Evolutionary conservation across 2,329 filamentous ascomycete species (phyloP).

Genomic region (Neophaeococcomyces aloes): DNA sequence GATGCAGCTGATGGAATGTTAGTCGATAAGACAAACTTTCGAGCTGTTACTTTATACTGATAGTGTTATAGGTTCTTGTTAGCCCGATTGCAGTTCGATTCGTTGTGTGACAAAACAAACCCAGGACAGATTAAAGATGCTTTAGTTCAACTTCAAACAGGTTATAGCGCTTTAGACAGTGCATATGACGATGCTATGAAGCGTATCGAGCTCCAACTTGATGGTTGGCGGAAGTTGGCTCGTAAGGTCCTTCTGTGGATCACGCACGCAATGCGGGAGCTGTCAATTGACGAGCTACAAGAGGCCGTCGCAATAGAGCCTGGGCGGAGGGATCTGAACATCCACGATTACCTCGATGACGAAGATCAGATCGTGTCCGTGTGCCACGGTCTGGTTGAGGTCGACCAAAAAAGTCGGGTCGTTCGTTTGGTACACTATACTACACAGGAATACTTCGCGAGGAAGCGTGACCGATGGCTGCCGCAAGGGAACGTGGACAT

Average conservation of each 20-base stretch:
- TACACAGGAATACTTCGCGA: slow-evolving; percentile 37
- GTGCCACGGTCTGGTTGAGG: slow-evolving; percentile 21
- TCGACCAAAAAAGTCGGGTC: slow-evolving; percentile 18
- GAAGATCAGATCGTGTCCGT: slow-evolving; percentile 17
- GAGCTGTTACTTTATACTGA: not conserved
- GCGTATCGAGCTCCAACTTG: not conserved
- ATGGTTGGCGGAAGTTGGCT: not conserved
- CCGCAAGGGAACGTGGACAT: slow-evolving; percentile 14
- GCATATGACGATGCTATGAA: not conserved
- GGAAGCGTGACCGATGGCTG: slow-evolving; percentile 13
- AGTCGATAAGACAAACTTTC: not conserved
- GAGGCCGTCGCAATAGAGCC: slow-evolving; percentile 2
- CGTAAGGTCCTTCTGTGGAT: slow-evolving; percentile 1
- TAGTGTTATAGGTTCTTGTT: slow-evolving; percentile 12
- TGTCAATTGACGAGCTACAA: slow-evolving; percentile 1
- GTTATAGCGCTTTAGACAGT: not conserved
- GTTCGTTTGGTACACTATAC: slow-evolving; percentile 35
- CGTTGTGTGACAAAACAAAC: slow-evolving; percentile 7
- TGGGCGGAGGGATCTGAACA: not conserved
- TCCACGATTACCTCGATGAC: slow-evolving; percentile 1
- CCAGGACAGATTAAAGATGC: not conserved
- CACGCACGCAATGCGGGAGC: not conserved
- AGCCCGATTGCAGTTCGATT: slow-evolving; percentile 11
- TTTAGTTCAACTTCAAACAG: not conserved
- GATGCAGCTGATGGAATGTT: slow-evolving; percentile 7